phyloP scores from a whole-genome alignment of 2,329 filamentous ascomycete species.

The Hortaea sp. region DNA sequence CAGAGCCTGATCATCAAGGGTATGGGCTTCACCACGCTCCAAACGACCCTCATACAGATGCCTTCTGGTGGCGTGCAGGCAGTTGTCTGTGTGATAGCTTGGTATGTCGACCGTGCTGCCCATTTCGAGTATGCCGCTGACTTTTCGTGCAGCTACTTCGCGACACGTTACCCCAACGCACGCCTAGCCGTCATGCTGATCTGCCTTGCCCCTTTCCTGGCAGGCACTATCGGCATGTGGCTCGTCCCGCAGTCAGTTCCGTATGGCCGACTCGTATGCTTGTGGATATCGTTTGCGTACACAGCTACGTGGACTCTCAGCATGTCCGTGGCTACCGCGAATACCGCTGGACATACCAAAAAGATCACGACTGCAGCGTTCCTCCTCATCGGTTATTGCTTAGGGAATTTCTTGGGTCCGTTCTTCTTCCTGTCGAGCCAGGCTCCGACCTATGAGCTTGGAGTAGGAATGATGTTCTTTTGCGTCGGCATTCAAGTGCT shows the following conservation, averaged over 20 bases:
- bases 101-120: too few relatives aligned
- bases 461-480: slow-evolving; percentile 49
- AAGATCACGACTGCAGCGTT: slow-evolving; percentile 52
- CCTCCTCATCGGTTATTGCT: slow-evolving; percentile 40
- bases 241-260: not conserved
- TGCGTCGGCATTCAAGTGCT: slow-evolving; percentile 42
- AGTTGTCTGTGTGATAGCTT: too few relatives aligned
- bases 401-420: slow-evolving; percentile 51
- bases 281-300: not conserved
- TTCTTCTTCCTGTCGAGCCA: slow-evolving; percentile 53
- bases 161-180: too few relatives aligned
- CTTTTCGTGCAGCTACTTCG: slow-evolving; percentile 19
- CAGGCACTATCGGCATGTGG: not conserved
- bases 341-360: slow-evolving; percentile 49
- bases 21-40: slow-evolving; percentile 45
- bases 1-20: slow-evolving; percentile 49
- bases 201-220: not conserved
- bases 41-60: slow-evolving; percentile 46
- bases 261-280: not conserved
- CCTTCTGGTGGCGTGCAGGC: slow-evolving; percentile 22
- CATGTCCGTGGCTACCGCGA: slow-evolving; percentile 40
- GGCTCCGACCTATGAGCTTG: slow-evolving; percentile 39
- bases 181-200: too few relatives aligned
- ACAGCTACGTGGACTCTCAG: slow-evolving; percentile 16
- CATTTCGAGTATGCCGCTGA: too few relatives aligned